Evolutionary conservation across 1,139 yeast species (phyloP), one percentile per base, ranked within the genome.

Genomic region (Hemisphaericaspora xylofermentans): DNA sequence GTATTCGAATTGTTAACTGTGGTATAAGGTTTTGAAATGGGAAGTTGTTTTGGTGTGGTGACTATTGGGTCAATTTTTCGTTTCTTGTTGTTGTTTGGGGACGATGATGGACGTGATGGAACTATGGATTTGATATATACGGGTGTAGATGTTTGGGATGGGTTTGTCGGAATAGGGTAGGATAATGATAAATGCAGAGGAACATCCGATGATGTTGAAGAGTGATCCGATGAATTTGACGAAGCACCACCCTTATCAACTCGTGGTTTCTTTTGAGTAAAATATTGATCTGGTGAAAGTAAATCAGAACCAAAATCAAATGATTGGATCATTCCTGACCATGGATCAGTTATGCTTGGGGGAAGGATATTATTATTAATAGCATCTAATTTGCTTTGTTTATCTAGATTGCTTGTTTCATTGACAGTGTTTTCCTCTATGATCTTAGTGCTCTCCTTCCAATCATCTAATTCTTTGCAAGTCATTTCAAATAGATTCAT

Each of bases 401-500:
- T 12, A 12, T 10, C n/a, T 29, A 26, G 22, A 14, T 9, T 26
- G 24, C 7, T 31, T 19, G 12, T 9, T 16, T 10, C 21, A 14
- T 30, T 36, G 30, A 3, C 28, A 24, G n/a, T 14, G 16, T 14
- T 10, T 7, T 29, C 21, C 2, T 29, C 13, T 16, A 10, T 10
- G 12, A n/a, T 14, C 15, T 26, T 5, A 6, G 29, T 9, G 13
- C 19, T 31, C 16, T 31, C 34, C 36, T 43, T 47, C 50, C 50
- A 47, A 17, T 42, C 48, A 37, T 47, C 50, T 35, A 45, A 45
- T 36, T 47, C 49, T 19, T 43, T 37, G 27, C 50, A 47, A 15
- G 50, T 39, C 28, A 36, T 42, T 47, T 47, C 50, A 38, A 47
- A 45, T 7, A 45, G n/a, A 33, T 32, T 41, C 46, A 39, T 43